Percentiles rank a stretch among this genome's conserved stretches.
Conservation (phyloP, 176 grass and related monocot genomes). For the Triticum dicoccoides region DNA sequence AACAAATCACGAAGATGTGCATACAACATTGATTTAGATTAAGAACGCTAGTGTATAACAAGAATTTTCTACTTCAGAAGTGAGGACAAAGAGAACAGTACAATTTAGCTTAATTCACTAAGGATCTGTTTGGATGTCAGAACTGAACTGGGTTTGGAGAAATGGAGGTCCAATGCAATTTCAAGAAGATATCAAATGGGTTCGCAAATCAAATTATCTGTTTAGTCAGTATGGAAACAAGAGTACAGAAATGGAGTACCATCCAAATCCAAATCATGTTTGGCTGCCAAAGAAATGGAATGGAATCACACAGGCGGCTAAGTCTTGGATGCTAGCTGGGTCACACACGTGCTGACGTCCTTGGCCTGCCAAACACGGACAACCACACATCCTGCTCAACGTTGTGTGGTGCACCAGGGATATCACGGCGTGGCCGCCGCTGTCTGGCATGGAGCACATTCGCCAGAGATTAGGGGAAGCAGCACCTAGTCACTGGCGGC, state of each 20-base stretch:
- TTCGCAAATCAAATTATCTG: not conserved
- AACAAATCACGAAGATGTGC: constrained; percentile 1
- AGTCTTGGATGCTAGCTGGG: not conserved
- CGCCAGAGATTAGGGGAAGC: not conserved
- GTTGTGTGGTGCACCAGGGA: not conserved
- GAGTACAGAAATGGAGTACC: not conserved
- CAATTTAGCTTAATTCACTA: constrained; percentile 22
- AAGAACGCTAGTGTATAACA: constrained; percentile 8
- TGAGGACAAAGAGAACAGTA: constrained; percentile 13
- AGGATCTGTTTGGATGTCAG: not conserved
- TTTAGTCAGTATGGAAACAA: not conserved
- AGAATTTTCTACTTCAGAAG: constrained; percentile 7
- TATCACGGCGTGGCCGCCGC: not conserved
- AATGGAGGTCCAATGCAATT: not conserved
- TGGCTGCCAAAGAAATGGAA: not conserved
- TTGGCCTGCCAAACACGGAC: not conserved
- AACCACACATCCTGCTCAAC: not conserved
- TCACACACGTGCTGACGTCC: not conserved
- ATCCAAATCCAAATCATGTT: not conserved
- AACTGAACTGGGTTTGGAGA: not conserved
- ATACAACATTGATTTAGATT: constrained; percentile 17
- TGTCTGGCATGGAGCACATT: not conserved
- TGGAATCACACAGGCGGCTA: not conserved
- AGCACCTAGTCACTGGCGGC: not conserved
- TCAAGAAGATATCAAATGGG: not conserved